phyloP scores from a whole-genome alignment of 495 filamentous ascomycete species.

The Melanomma pulvis-pyrius region DNA sequence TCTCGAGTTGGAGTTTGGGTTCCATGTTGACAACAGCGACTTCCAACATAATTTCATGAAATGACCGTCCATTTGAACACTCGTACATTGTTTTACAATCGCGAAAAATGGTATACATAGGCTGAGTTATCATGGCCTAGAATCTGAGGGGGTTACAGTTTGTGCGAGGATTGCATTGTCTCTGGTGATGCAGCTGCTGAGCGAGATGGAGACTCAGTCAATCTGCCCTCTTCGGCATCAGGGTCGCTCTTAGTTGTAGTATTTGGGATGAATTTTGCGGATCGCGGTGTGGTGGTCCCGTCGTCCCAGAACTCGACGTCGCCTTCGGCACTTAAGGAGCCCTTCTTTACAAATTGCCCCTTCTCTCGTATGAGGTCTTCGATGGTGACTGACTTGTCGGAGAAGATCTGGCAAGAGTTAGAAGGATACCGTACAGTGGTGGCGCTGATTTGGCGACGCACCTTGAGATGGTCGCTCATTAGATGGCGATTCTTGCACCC shows the following conservation, averaged over 20 bases:
- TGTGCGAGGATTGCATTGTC: neutral
- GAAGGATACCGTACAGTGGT: neutral
- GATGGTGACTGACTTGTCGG: slow-evolving; percentile 64
- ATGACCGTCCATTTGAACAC: neutral
- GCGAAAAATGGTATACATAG: neutral
- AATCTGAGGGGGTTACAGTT: no score
- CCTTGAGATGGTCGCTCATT: slow-evolving; percentile 84
- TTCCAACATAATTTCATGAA: no score
- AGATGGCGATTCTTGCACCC: slow-evolving; percentile 81
- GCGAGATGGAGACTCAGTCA: slow-evolving; percentile 11
- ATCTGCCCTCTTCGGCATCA: neutral
- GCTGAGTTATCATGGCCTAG: neutral
- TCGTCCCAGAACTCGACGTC: slow-evolving; percentile 57
- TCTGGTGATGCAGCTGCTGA: neutral
- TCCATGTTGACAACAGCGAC: no score
- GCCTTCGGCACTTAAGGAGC: slow-evolving; percentile 48
- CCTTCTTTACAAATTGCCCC: slow-evolving; percentile 66
- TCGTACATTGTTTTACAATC: neutral
- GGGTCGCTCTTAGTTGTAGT: slow-evolving; percentile 14
- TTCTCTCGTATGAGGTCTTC: slow-evolving; percentile 71
- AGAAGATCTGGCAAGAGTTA: slow-evolving; percentile 59
- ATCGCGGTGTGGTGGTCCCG: slow-evolving; percentile 24
- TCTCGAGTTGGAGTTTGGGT: no score
- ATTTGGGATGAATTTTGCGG: slow-evolving; percentile 22
- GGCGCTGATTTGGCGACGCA: slow-evolving; percentile 26